Percentiles rank a stretch among this genome's conserved stretches.
These are phyloP conservation scores for Zymoseptoria passerinii DNA, from an alignment of 2,329 filamentous ascomycete species.

Conservation along the genomic window DNA sequence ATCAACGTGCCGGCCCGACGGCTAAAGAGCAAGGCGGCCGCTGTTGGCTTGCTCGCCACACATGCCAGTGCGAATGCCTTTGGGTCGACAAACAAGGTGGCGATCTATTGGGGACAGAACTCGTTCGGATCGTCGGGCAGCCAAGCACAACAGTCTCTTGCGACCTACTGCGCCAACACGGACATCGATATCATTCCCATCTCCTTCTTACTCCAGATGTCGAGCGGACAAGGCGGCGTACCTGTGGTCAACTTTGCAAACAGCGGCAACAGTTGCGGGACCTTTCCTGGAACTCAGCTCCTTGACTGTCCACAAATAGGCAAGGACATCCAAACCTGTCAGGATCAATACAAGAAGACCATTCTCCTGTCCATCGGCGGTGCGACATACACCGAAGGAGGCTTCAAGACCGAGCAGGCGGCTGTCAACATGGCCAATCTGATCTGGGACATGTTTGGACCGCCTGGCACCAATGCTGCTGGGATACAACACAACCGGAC, in stretches of 20 bases:
- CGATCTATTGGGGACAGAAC: constrained; percentile 43
- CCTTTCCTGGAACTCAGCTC: constrained; percentile 50
- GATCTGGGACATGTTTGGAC: constrained; percentile 65
- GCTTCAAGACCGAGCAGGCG: constrained; percentile 47
- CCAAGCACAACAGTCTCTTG: constrained; percentile 47
- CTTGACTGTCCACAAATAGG: constrained; percentile 57
- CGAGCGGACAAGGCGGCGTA: constrained; percentile 41
- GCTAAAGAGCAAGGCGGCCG: constrained; percentile 6
- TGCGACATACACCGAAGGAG: constrained; percentile 60
- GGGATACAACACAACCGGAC: background rate
- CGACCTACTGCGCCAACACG: constrained; percentile 49
- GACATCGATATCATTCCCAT: constrained; percentile 53
- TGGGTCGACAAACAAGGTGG: constrained; percentile 4
- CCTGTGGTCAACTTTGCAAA: constrained; percentile 58
- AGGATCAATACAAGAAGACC: constrained; percentile 55
- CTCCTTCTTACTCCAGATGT: constrained; percentile 50
- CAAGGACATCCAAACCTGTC: constrained; percentile 50
- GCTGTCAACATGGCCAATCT: constrained; percentile 51
- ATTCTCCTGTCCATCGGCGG: constrained; percentile 66
- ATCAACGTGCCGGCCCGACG: constrained; percentile 6
- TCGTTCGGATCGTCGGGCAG: constrained; percentile 43
- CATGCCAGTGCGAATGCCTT: constrained; percentile 8
- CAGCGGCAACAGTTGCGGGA: constrained; percentile 52
- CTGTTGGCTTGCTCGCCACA: constrained; percentile 9
- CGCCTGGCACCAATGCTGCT: constrained; percentile 24